Evolutionary conservation across 306 rosid species (phyloP).

Genomic region (Luffa aegyptiaca): DNA sequence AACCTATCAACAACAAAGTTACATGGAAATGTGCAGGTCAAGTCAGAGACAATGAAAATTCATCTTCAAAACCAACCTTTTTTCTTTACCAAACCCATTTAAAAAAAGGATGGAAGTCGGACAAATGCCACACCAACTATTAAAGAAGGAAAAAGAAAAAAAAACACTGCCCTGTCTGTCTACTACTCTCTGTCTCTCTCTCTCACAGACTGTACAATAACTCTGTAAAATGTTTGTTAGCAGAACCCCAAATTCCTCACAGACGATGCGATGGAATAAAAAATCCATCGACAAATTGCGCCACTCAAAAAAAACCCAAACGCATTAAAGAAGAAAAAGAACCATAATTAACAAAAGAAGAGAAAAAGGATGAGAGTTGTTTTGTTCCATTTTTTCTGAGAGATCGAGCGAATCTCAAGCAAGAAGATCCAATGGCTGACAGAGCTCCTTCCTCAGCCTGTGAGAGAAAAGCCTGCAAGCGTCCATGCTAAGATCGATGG

Average conservation of each 20-base stretch:
- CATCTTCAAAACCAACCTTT: background rate
- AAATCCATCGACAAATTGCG: constrained; percentile 5
- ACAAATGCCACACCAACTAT: constrained; percentile 1
- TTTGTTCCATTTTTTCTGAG: background rate
- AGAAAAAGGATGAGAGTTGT: background rate
- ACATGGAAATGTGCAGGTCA: background rate
- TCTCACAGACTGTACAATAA: constrained; percentile 5
- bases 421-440: constrained; percentile 11
- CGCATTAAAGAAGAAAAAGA: background rate
- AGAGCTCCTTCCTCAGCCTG: constrained; percentile 16
- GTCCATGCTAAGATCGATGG: constrained; percentile 20
- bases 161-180: background rate
- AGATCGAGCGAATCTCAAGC: background rate
- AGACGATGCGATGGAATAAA: constrained; percentile 6
- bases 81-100: background rate
- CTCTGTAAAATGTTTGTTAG: constrained; percentile 9
- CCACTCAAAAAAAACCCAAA: background rate
- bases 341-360: background rate
- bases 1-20: background rate
- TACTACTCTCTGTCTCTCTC: background rate
- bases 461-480: constrained; percentile 16
- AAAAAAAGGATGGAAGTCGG: background rate
- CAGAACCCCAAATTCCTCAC: constrained; percentile 1
- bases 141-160: background rate
- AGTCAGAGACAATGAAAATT: background rate